phyloP scores from a whole-genome alignment of 176 grass and related monocot genomes.

The Lolium multiflorum region DNA sequence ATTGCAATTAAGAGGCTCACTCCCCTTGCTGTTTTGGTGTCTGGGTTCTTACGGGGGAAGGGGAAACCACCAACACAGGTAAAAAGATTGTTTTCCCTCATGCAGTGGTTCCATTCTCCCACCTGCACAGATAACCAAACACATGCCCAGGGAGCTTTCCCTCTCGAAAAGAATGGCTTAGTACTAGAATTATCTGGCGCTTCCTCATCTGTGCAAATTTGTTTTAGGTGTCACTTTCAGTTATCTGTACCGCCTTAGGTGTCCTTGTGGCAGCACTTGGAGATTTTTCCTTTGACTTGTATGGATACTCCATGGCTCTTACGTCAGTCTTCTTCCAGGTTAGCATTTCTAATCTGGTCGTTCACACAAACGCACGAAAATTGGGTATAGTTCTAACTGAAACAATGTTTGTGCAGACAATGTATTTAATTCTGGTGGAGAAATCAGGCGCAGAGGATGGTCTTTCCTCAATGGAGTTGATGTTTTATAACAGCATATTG shows the following conservation, averaged over 20 bases:
- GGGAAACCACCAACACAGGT: slow-evolving; percentile 81
- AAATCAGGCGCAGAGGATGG: slow-evolving; percentile 96
- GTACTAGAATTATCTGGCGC: not conserved
- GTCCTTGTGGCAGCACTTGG: slow-evolving; percentile 91
- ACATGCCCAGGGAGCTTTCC: not conserved
- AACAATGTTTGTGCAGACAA: slow-evolving; percentile 68
- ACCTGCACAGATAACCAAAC: not conserved
- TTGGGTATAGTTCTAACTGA: slow-evolving; percentile 40
- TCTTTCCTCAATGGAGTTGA: slow-evolving; percentile 92
- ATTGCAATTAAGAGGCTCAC: slow-evolving; percentile 98
- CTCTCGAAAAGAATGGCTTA: not conserved
- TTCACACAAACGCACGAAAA: not conserved
- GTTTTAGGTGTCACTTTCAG: slow-evolving; percentile 87
- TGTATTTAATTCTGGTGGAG: slow-evolving; percentile 96
- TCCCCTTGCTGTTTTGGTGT: slow-evolving; percentile 86
- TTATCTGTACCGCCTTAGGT: slow-evolving; percentile 80
- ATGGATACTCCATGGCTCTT: slow-evolving; percentile 96
- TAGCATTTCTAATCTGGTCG: slow-evolving; percentile 38
- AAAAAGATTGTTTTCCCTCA: slow-evolving; percentile 13
- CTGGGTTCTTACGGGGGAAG: slow-evolving; percentile 70
- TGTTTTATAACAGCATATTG: slow-evolving; percentile 90
- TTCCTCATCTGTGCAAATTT: slow-evolving; percentile 33
- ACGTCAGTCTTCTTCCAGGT: slow-evolving; percentile 99
- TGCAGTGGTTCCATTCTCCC: not conserved
- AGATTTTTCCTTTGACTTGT: slow-evolving; percentile 96